Evolutionary conservation across 2,329 filamentous ascomycete species (phyloP), one percentile per base, ranked within the genome.

Genomic region (Domatiomyces globalis): DNA sequence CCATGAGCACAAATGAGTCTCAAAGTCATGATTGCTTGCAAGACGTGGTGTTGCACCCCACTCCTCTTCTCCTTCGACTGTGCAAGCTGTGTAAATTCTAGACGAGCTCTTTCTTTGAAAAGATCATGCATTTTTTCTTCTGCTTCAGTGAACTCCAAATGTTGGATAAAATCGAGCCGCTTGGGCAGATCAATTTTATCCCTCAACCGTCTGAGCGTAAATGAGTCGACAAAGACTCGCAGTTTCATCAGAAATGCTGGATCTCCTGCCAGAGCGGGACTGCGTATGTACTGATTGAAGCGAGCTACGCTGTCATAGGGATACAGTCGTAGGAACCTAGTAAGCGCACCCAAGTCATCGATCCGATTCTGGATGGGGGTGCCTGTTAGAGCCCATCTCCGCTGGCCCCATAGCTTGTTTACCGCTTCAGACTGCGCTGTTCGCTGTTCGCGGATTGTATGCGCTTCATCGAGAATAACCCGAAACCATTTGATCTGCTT

Each of bases 371-470:
- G 90, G 7, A 96, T 86, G 0, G 89, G 92, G 0, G 92, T 96
- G 50, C 90, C 92, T 0, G 92, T 96, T n/a, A 96, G 87, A 2
- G 89, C 90, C 92, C 92, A 98, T 33, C 89, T 83, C 29, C 89
- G 80, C 62, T 85, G 78, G 1, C 88, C 86, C 54, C 85, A 77
- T 2, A 96, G 73, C 18, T 80, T 78, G 57, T 87, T 89, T 18
- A 92, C 86, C 2, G 87, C 86, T 64, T 89, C 87, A 50, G 88
- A 94, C 59, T 90, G 84, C 43, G 85, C 73, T 0, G 88, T 90
- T 2, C 75, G 78, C 56, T 86, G 83, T 60, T 94, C 90, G 22
- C 92, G 85, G 58, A 98, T 96, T 67, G 85, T 85, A 65, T 98
- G 92, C 0, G 89, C 92, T 68, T 98, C 90, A 57, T 96, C 90